Conservation (phyloP, 2,329 filamentous ascomycete genomes). For the Fusarium subtropicale region DNA sequence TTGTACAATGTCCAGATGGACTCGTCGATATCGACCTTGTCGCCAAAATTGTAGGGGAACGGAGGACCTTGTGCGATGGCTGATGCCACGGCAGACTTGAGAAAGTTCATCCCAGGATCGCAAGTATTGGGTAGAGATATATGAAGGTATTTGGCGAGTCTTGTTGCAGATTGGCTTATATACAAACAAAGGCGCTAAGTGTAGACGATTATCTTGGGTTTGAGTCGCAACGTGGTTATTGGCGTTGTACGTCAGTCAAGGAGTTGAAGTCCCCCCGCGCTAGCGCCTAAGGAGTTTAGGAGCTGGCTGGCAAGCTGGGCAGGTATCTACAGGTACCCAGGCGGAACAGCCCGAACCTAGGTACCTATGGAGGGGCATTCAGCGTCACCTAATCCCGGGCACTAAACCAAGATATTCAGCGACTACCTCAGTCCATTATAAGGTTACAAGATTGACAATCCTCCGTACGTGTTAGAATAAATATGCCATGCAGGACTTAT, state of each 20-base stretch:
- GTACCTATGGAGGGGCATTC: constrained; percentile 19
- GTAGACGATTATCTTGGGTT: constrained; percentile 23
- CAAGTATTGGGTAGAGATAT: not conserved
- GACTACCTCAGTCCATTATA: not conserved
- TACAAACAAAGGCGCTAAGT: constrained; percentile 5
- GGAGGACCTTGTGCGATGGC: constrained; percentile 95
- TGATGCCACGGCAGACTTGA: constrained; percentile 97
- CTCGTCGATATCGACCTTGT: constrained; percentile 89
- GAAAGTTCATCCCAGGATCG: constrained; percentile 81
- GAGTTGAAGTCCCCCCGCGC: constrained; percentile 44
- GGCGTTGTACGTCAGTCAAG: constrained; percentile 35
- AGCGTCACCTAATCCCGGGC: constrained; percentile 7
- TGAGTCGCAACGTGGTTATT: constrained; percentile 46
- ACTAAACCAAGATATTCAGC: not conserved
- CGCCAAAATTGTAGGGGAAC: constrained; percentile 92
- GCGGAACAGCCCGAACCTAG: not conserved
- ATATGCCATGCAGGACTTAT: not conserved
- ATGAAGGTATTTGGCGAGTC: not conserved
- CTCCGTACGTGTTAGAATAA: not conserved
- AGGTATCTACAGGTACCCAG: not conserved
- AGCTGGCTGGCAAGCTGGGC: not conserved
- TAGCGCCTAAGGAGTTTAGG: constrained; percentile 33
- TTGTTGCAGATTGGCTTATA: constrained; percentile 2
- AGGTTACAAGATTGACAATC: not conserved
- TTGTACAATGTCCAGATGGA: constrained; percentile 98